These are phyloP conservation scores for Fusarium oxysporum DNA, from an alignment of 2,329 filamentous ascomycete species.

Conservation along the genomic window DNA sequence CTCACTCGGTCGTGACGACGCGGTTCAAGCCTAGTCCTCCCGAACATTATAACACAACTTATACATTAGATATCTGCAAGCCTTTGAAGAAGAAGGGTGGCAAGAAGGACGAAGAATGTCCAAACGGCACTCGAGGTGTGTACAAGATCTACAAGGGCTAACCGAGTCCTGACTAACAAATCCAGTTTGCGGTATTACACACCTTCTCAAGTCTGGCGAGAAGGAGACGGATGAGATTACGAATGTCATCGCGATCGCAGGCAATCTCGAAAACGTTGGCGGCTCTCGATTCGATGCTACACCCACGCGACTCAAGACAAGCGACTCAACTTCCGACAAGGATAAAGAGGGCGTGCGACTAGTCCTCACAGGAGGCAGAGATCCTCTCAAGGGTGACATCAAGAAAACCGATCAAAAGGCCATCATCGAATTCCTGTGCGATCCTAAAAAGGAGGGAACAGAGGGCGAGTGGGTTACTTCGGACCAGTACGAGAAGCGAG, in stretches of 20 bases:
- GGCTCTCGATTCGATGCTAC: conserved; percentile 73
- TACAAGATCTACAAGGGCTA: conserved; percentile 15
- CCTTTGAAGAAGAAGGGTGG: conserved; percentile 72
- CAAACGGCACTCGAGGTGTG: conserved; percentile 75
- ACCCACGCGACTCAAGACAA: conserved; percentile 73
- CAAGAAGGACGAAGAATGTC: conserved; percentile 71
- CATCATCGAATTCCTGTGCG: conserved; percentile 87
- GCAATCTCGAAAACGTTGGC: conserved; percentile 70
- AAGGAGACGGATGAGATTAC: conserved; percentile 38
- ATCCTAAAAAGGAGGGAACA: conserved; percentile 75
- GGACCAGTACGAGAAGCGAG: conserved; percentile 62
- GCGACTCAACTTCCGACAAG: conserved; percentile 71
- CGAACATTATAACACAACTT: conserved; percentile 75
- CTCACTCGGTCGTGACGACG: conserved; percentile 74
- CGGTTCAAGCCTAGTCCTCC: conserved; percentile 64
- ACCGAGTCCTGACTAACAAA: conserved; percentile 13
- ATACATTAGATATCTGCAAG: conserved; percentile 82
- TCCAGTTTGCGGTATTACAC: conserved; percentile 80
- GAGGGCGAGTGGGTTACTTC: conserved; percentile 74
- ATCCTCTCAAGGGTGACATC: conserved; percentile 57
- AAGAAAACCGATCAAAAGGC: conserved; percentile 74
- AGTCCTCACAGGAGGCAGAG: conserved; percentile 71
- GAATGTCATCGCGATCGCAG: conserved; percentile 78
- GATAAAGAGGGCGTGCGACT: conserved; percentile 78
- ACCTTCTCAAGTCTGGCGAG: conserved; percentile 61